Conservation (phyloP, 305 asterid genomes). For the Striga hermonthica region DNA sequence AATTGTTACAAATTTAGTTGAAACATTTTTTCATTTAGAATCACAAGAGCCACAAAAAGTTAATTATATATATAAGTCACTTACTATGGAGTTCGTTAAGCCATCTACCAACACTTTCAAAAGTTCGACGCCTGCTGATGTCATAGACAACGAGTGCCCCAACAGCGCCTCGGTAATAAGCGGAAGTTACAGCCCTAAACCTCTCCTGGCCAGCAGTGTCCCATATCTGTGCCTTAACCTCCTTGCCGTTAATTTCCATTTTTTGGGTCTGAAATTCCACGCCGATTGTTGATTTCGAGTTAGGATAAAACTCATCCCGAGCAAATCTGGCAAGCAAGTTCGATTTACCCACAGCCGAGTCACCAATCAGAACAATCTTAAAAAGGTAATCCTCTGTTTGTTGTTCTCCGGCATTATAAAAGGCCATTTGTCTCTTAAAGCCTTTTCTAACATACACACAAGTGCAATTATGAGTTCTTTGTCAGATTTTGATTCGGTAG, state of each 20-base stretch:
- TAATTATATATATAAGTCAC: conserved; percentile 25
- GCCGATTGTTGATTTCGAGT: conserved; percentile 83
- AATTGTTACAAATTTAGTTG: background rate
- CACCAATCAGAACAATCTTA: conserved; percentile 83
- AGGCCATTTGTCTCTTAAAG: conserved; percentile 52
- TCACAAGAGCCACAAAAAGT: background rate
- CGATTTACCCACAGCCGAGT: conserved; percentile 93
- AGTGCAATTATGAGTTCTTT: too few species aligned
- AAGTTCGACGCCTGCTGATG: conserved; percentile 77
- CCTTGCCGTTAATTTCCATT: conserved; percentile 71
- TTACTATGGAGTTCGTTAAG: conserved; percentile 91
- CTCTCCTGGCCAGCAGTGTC: conserved; percentile 98
- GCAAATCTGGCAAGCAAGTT: conserved; percentile 90
- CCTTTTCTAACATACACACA: conserved; percentile 28
- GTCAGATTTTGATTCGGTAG: background rate
- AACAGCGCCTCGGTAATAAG: conserved; percentile 86
- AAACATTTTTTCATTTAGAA: background rate
- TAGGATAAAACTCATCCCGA: conserved; percentile 76
- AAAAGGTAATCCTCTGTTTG: conserved; percentile 86
- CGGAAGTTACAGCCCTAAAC: conserved; percentile 93
- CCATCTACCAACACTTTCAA: conserved; percentile 78
- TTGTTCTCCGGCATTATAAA: conserved; percentile 55
- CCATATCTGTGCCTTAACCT: conserved; percentile 91
- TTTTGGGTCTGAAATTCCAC: conserved; percentile 94
- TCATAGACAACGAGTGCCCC: conserved; percentile 92